Conservation (phyloP, 345 rosid species). For the Gossypium arboreum region DNA sequence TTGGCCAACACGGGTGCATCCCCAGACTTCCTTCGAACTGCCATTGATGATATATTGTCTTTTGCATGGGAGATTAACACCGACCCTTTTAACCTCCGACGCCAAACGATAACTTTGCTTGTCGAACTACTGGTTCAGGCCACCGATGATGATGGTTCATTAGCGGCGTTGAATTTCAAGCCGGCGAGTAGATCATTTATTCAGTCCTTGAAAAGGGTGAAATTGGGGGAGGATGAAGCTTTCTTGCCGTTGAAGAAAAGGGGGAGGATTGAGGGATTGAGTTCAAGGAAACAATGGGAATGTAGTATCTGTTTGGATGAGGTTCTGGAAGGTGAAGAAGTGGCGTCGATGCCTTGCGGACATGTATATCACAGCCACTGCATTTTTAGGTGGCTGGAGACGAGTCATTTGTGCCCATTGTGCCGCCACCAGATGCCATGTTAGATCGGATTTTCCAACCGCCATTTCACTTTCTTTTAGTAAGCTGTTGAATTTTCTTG, state of each 20-base stretch:
- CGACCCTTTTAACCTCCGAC: background rate
- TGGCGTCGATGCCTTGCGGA: conserved; percentile 5
- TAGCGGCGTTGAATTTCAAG: background rate
- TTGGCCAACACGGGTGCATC: background rate
- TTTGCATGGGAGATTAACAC: background rate
- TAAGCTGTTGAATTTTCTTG: background rate
- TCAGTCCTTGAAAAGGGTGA: conserved; percentile 1
- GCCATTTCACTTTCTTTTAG: background rate
- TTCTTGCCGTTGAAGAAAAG: background rate
- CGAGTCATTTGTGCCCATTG: conserved; percentile 4
- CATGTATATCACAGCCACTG: conserved; percentile 6
- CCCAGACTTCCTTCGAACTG: background rate
- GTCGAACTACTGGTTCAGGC: background rate
- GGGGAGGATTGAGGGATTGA: background rate
- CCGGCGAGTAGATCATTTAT: background rate
- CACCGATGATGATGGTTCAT: background rate
- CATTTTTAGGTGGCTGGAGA: background rate
- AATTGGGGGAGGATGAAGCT: background rate
- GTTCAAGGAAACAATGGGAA: background rate
- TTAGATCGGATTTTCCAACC: background rate
- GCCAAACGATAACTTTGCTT: background rate
- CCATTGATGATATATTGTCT: background rate
- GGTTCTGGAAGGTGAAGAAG: background rate
- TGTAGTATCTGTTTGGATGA: conserved; percentile 4
- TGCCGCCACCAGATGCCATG: conserved; percentile 3